Evolutionary conservation across 2,329 filamentous ascomycete species (phyloP).

Genomic region (Cadophora malorum): DNA sequence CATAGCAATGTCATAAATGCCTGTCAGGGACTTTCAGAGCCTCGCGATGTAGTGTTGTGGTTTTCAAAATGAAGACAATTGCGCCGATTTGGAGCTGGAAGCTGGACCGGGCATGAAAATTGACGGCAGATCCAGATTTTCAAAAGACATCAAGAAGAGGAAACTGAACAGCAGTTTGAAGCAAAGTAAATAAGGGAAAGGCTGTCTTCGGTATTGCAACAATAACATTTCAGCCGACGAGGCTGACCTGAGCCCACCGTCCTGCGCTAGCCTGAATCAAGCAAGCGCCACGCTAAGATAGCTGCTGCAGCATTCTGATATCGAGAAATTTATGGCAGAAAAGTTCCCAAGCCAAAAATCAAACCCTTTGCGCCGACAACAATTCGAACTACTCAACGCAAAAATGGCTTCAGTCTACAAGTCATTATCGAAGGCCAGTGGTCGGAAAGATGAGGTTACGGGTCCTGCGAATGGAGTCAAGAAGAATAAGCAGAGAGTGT

Average conservation of each 20-base stretch:
- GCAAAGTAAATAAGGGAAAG: too few species aligned
- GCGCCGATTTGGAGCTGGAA: too few species aligned
- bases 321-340: slow-evolving; percentile 30
- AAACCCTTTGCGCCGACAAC: slow-evolving; percentile 39
- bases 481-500: slow-evolving; percentile 77
- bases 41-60: too few species aligned
- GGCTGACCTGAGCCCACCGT: slow-evolving; percentile 3
- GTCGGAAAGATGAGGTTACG: slow-evolving; percentile 53
- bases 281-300: slow-evolving; percentile 36
- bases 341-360: slow-evolving; percentile 25
- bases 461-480: slow-evolving; percentile 56
- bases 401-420: slow-evolving; percentile 78
- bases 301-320: slow-evolving; percentile 28
- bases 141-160: too few species aligned
- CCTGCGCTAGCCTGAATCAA: background rate
- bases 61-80: too few species aligned
- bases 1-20: too few species aligned
- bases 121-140: too few species aligned
- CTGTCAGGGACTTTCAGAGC: too few species aligned
- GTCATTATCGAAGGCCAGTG: slow-evolving; percentile 67
- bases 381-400: slow-evolving; percentile 39
- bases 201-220: too few species aligned
- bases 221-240: slow-evolving; percentile 19
- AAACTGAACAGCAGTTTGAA: too few species aligned
- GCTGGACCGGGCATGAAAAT: too few species aligned